phyloP scores from a whole-genome alignment of 768 basidiomycete genomes.

The Lactarius pseudohatsudake region DNA sequence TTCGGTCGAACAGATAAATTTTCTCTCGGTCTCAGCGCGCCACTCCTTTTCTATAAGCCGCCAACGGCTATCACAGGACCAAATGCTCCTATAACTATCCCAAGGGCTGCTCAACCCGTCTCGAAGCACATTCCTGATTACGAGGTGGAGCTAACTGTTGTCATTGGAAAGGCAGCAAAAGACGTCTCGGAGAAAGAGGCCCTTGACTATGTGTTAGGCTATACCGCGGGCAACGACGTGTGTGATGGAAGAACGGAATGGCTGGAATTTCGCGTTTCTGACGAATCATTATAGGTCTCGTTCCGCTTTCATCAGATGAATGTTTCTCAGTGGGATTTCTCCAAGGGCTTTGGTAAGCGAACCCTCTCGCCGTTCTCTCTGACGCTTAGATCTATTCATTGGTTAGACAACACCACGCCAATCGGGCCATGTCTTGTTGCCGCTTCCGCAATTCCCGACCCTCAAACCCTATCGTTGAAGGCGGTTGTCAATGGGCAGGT shows the following conservation, averaged over 20 bases:
- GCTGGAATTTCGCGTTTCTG: not conserved
- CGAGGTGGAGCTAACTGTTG: conserved; percentile 77
- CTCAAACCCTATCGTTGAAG: conserved; percentile 62
- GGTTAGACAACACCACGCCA: conserved; percentile 64
- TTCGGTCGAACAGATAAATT: not conserved
- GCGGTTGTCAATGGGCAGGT: conserved; percentile 63
- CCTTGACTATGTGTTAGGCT: conserved; percentile 82
- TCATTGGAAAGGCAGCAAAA: conserved; percentile 80
- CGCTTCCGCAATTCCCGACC: conserved; percentile 58
- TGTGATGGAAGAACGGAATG: conserved; percentile 19
- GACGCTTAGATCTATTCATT: not conserved
- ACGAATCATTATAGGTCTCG: conserved; percentile 50
- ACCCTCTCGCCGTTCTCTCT: not conserved
- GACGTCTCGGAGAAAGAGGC: conserved; percentile 79
- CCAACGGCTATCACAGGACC: conserved; percentile 69
- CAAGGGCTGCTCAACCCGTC: conserved; percentile 66
- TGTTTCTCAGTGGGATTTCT: conserved; percentile 85
- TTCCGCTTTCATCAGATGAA: conserved; percentile 82
- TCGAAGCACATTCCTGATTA: conserved; percentile 76
- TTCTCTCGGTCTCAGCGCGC: conserved; percentile 45
- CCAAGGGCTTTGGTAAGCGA: conserved; percentile 75
- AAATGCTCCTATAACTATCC: conserved; percentile 61
- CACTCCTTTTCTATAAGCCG: conserved; percentile 81
- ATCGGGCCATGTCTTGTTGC: conserved; percentile 82
- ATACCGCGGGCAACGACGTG: conserved; percentile 80